Percentiles rank a stretch among this genome's conserved stretches.
Evolutionary conservation across 1,139 yeast genomes (phyloP).

Genomic region (Zhuliangozyma parablackwelliae): DNA sequence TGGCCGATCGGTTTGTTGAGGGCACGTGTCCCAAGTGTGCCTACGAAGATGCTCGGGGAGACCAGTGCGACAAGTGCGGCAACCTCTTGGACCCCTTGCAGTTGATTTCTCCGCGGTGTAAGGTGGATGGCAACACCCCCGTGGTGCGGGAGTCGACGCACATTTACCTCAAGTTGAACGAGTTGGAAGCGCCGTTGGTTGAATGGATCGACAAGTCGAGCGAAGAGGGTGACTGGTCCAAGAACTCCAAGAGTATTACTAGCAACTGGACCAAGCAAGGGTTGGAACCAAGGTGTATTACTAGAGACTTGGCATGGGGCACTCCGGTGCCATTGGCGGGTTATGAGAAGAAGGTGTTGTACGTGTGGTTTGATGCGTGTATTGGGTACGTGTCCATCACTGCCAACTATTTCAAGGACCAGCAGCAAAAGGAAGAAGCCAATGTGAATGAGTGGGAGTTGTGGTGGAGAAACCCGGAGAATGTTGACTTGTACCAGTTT

Average conservation of each 20-base stretch:
- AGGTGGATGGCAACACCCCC: constrained; percentile 81
- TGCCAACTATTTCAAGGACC: constrained; percentile 74
- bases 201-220: constrained; percentile 71
- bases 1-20: constrained; percentile 96
- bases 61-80: constrained; percentile 98
- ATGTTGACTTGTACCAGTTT: constrained; percentile 84
- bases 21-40: constrained; percentile 95
- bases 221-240: constrained; percentile 81
- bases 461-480: constrained; percentile 91
- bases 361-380: constrained; percentile 98
- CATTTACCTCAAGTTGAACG: constrained; percentile 76
- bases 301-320: constrained; percentile 97
- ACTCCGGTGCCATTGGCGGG: constrained; percentile 90
- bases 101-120: constrained; percentile 90
- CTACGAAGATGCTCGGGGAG: constrained; percentile 97
- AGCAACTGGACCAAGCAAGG: constrained; percentile 94
- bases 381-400: constrained; percentile 96
- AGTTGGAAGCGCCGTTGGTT: constrained; percentile 69
- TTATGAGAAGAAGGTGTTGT: constrained; percentile 82
- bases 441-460: constrained; percentile 49
- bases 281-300: constrained; percentile 88
- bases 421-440: constrained; percentile 11
- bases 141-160: constrained; percentile 79
- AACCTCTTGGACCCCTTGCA: constrained; percentile 84
- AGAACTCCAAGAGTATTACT: constrained; percentile 82